A percentile compares a stretch with the other conserved stretches of the same genome.
These are phyloP conservation scores for Didymosphaeria variabile DNA, from an alignment of 2,329 filamentous ascomycete species.

Conservation along the genomic window DNA sequence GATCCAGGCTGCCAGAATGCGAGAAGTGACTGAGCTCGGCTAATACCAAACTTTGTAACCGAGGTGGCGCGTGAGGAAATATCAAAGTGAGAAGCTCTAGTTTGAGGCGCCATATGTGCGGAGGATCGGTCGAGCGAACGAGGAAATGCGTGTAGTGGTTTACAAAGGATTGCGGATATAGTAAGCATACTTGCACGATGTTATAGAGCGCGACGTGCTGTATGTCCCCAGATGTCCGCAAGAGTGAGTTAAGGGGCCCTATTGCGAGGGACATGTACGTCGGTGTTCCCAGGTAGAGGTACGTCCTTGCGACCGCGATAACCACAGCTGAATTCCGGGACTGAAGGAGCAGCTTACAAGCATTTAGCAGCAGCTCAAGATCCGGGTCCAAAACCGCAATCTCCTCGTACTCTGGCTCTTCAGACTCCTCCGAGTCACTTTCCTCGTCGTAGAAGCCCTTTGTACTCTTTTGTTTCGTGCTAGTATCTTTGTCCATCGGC, in stretches of 20 bases:
- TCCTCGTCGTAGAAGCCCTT: constrained; percentile 79
- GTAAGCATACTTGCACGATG: constrained; percentile 89
- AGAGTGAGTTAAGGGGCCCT: constrained; percentile 84
- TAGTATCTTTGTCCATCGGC: constrained; percentile 50
- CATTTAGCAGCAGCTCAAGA: constrained; percentile 79
- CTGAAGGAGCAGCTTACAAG: constrained; percentile 84
- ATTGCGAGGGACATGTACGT: constrained; percentile 79
- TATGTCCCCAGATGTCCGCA: constrained; percentile 86
- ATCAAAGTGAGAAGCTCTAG: constrained; percentile 89
- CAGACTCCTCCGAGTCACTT: constrained; percentile 55
- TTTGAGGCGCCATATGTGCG: constrained; percentile 88
- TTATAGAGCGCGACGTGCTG: constrained; percentile 92
- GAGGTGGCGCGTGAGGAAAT: constrained; percentile 80
- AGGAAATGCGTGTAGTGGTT: constrained; percentile 91
- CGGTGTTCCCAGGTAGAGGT: constrained; percentile 81
- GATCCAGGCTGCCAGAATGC: constrained; percentile 81
- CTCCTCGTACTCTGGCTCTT: constrained; percentile 62
- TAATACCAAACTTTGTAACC: constrained; percentile 85
- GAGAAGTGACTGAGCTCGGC: constrained; percentile 96
- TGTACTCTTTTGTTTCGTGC: constrained; percentile 53
- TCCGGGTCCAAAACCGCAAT: constrained; percentile 77
- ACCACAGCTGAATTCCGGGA: constrained; percentile 94
- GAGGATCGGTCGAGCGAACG: constrained; percentile 78
- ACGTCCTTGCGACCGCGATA: constrained; percentile 84
- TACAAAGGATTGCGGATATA: constrained; percentile 80